These are phyloP conservation scores for Zoysia japonica DNA, from an alignment of 176 grass and related monocot species.

Conservation along the genomic window DNA sequence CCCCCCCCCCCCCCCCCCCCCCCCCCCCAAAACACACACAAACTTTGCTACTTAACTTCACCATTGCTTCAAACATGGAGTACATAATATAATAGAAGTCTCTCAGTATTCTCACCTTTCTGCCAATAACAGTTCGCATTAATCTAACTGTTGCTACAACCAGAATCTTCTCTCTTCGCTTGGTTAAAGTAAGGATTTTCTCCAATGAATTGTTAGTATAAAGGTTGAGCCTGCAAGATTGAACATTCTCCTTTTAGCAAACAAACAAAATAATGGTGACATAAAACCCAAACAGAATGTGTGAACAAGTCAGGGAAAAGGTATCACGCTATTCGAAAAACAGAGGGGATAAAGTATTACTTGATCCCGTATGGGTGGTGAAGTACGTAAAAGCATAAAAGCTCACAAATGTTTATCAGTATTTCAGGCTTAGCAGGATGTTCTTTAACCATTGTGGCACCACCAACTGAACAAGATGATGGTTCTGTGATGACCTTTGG, in stretches of 20 bases:
- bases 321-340: neutral
- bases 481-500: slow-evolving; percentile 38
- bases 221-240: slow-evolving; percentile 61
- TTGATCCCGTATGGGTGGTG: slow-evolving; percentile 69
- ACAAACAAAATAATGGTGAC: slow-evolving; percentile 28
- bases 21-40: too few relatives aligned
- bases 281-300: slow-evolving; percentile 17
- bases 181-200: slow-evolving; percentile 79
- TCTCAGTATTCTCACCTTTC: slow-evolving; percentile 52
- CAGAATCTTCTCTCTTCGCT: slow-evolving; percentile 67
- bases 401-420: slow-evolving; percentile 76
- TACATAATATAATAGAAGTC: too few relatives aligned
- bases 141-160: slow-evolving; percentile 76
- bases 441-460: slow-evolving; percentile 42
- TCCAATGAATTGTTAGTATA: slow-evolving; percentile 66
- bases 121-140: slow-evolving; percentile 71
- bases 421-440: slow-evolving; percentile 59
- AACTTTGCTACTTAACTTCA: too few relatives aligned
- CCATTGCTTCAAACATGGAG: too few relatives aligned
- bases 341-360: slow-evolving; percentile 48
- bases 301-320: slow-evolving; percentile 27
- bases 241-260: slow-evolving; percentile 28
- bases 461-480: slow-evolving; percentile 37
- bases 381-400: slow-evolving; percentile 81
- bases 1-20: too few relatives aligned